phyloP scores from a whole-genome alignment of 306 rosid genomes.

The Rubus parviflorus region DNA sequence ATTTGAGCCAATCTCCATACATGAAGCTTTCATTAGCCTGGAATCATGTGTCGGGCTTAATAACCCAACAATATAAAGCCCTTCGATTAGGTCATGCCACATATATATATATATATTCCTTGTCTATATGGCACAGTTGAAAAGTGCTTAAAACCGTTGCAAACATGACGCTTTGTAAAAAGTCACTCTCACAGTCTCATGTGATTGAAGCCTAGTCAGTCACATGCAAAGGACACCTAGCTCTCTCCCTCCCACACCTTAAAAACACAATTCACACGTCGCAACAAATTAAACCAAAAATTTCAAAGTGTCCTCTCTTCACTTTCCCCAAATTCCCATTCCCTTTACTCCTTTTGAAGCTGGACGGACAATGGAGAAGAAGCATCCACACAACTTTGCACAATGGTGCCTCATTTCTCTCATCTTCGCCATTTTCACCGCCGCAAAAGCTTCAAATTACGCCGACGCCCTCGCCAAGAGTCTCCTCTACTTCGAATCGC shows the following conservation, averaged over 20 bases:
- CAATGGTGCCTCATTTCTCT: constrained; percentile 39
- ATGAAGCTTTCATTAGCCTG: neutral
- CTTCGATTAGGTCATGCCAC: neutral
- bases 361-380: constrained; percentile 48
- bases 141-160: constrained; percentile 2
- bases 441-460: constrained; percentile 52
- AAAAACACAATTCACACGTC: constrained; percentile 4
- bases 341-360: constrained; percentile 64
- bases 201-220: neutral
- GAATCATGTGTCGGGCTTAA: constrained; percentile 11
- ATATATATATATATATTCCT: neutral
- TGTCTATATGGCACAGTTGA: neutral
- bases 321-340: constrained; percentile 18
- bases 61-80: neutral
- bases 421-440: constrained; percentile 23
- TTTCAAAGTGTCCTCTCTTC: constrained; percentile 16
- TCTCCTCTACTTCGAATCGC: constrained; percentile 90
- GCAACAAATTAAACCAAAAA: neutral
- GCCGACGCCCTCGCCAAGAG: constrained; percentile 83
- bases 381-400: constrained; percentile 13
- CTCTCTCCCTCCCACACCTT: neutral
- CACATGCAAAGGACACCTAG: constrained; percentile 18
- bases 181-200: constrained; percentile 9
- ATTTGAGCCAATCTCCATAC: neutral
- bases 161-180: neutral